A percentile compares a stretch with the other conserved stretches of the same genome.
These are phyloP conservation scores for Hansenula sp. DNA, from an alignment of 1,139 yeast species.

Conservation along the genomic window DNA sequence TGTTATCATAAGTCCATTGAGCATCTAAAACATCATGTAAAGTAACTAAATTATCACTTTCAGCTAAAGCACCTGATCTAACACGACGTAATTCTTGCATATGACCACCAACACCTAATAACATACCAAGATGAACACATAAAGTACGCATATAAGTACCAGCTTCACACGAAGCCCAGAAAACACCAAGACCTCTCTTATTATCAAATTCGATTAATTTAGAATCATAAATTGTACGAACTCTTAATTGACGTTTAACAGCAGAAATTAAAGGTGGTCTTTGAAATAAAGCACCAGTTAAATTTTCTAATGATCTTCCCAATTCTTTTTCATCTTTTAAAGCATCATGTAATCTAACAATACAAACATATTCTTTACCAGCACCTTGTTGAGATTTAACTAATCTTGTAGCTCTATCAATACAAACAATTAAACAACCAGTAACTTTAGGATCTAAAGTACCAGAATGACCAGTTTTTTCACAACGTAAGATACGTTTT, in stretches of 20 bases:
- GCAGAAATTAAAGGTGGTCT: conserved; percentile 99
- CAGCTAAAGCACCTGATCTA: conserved; percentile 93
- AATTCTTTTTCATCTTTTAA: conserved; percentile 87
- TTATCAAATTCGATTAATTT: conserved; percentile 93
- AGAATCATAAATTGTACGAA: conserved; percentile 95
- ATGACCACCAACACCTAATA: conserved; percentile 98
- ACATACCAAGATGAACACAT: conserved; percentile 98
- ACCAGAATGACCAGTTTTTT: conserved; percentile 98
- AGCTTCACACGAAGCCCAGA: conserved; percentile 99
- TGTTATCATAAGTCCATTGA: conserved; percentile 95
- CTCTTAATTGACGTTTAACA: conserved; percentile 97
- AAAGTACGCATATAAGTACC: conserved; percentile 99
- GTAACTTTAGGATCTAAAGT: conserved; percentile 98
- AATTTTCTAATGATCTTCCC: conserved; percentile 83
- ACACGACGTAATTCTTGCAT: conserved; percentile 99
- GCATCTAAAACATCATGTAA: conserved; percentile 97
- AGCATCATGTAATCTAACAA: conserved; percentile 91
- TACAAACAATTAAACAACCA: conserved; percentile 95
- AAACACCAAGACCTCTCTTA: conserved; percentile 94
- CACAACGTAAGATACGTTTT: conserved; percentile 89
- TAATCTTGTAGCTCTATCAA: conserved; percentile 95
- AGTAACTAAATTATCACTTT: conserved; percentile 88
- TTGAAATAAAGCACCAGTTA: conserved; percentile 98
- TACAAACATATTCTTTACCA: conserved; percentile 98
- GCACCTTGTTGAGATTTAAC: conserved; percentile 99